Percentiles rank a stretch among this genome's conserved stretches.
Conservation (phyloP, 2,329 filamentous ascomycete genomes). For the Cladophialophora yegresii region DNA sequence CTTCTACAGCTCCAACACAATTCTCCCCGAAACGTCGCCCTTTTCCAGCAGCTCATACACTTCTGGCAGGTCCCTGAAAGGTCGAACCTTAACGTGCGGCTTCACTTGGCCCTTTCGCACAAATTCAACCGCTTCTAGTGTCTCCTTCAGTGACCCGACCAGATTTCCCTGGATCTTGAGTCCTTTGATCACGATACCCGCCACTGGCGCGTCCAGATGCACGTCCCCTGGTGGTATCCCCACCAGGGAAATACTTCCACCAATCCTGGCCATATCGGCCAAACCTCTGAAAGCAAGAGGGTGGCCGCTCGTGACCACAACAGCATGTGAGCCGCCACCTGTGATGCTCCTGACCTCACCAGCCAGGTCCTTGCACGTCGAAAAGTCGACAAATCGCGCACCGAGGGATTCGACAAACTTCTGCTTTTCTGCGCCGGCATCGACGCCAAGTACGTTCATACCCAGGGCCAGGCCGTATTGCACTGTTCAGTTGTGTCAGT, state of each 20-base stretch:
- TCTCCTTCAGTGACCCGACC: slow-evolving; percentile 50
- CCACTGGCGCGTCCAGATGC: slow-evolving; percentile 46
- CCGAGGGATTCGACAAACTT: slow-evolving; percentile 46
- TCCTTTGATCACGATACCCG: slow-evolving; percentile 51
- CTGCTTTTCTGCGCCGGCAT: slow-evolving; percentile 45
- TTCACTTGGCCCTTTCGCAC: slow-evolving; percentile 48
- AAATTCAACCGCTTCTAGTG: slow-evolving; percentile 50
- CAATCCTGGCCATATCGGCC: slow-evolving; percentile 49
- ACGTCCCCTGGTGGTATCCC: slow-evolving; percentile 48
- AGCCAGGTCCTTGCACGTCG: slow-evolving; percentile 39
- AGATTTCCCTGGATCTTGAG: slow-evolving; percentile 49
- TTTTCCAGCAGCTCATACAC: slow-evolving; percentile 51
- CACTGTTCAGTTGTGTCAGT: slow-evolving; percentile 38
- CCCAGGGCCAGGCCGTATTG: slow-evolving; percentile 50
- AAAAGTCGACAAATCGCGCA: slow-evolving; percentile 49
- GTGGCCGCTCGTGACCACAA: slow-evolving; percentile 48
- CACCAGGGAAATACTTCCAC: slow-evolving; percentile 49
- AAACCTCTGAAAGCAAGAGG: slow-evolving; percentile 44
- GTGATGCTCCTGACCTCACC: slow-evolving; percentile 44
- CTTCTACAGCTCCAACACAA: slow-evolving; percentile 44
- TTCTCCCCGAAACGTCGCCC: slow-evolving; percentile 47
- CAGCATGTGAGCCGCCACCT: slow-evolving; percentile 42
- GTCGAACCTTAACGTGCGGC: slow-evolving; percentile 46
- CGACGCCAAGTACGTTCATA: slow-evolving; percentile 48
- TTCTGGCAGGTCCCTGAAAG: slow-evolving; percentile 46